Base-by-base conservation (phyloP, 345 rosid species). In the Lumnitzera racemosa region DNA sequence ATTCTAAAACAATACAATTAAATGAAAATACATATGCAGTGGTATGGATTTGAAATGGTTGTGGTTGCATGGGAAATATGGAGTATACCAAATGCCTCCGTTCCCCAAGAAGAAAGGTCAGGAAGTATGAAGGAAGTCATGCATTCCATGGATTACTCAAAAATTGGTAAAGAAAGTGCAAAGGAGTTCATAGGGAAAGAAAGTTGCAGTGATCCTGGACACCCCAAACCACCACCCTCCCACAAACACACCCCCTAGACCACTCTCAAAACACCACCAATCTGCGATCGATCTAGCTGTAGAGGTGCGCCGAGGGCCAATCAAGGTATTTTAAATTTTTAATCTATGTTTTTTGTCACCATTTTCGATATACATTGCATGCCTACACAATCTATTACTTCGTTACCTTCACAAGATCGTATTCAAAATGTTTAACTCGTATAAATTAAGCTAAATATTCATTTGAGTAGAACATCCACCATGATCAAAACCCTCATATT, bases 211-310 rank as follows among this genome's bases (percentile, higher is more conserved):
- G 12, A 61, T 83, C n/a, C n/a, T 27, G 89, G 89, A n/a, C n/a
- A n/a, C n/a, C n/a, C n/a, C n/a, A n/a, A n/a, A n/a, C n/a, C n/a
- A n/a, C n/a, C n/a, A n/a, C n/a, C n/a, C n/a, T n/a, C n/a, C n/a
- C n/a, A n/a, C n/a, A n/a, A n/a, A n/a, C n/a, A n/a, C n/a, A n/a
- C n/a, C n/a, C n/a, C n/a, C n/a, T n/a, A n/a, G n/a, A n/a, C n/a
- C n/a, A n/a, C n/a, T n/a, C 50, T 83, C 69, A 81, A 57, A 50
- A 83, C n/a, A n/a, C n/a, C n/a, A n/a, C n/a, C n/a, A 83, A 68
- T 81, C 89, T 0, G 86, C 86, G 13, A 79, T 83, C 57, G 89
- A 83, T 76, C 64, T 83, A 17, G 89, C 89, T 43, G 64, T 71
- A 0, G 86, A 83, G n/a, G 61, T 78, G 84, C 47, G 84, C 84